Evolutionary conservation across 1,284 basidiomycete species (phyloP), one percentile per base, ranked within the genome.

Genomic region (Cryptococcus floricola): DNA sequence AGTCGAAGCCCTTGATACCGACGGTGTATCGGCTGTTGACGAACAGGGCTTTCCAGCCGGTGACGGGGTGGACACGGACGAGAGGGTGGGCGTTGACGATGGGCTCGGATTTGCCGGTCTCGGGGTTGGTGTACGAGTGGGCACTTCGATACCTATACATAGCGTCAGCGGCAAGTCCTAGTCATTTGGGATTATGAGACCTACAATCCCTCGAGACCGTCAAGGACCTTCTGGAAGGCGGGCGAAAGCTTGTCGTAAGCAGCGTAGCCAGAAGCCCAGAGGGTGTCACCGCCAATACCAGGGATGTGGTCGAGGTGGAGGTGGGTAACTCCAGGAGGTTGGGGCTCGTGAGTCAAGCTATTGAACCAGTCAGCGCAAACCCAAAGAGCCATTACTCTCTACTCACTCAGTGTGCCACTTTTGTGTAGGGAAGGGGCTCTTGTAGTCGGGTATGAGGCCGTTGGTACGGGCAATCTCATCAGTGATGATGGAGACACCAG

Each of bases 1-100:
- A 45, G 41, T 65, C 58, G n/a, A 63, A 50, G 2, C 59, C 63
- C 45, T 61, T 54, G 37, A 64, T 64, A 25, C 63, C 56, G 39
- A 62, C 43, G 1, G 63, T 63, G 48, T 54, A 58, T 19, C 58
- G 16, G 10, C 52, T 84, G 69, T 88, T 87, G 63, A 87, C 84
- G 39, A 61, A 64, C 13, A 63, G 50, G 27, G 49, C 82, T 80
- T 89, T 88, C 85, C 84, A 88, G n/a, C 87, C 86, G 0, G 87
- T 89, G 2, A 79, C 82, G 7, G 87, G 57, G 48, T 61, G 54
- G n/a, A 57, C 59, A n/a, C 66, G 54, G 13, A 63, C 56, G 3
- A 69, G 52, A n/a, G 66, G 87, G 68, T 88, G 85, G 16, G 88
- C 85, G 41, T 85, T 83, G 55, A 87, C 84, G 48, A 88, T 60